Evolutionary conservation across 768 basidiomycete species (phyloP), one percentile per base, ranked within the genome.

Genomic region (Boletus tomentosulus): DNA sequence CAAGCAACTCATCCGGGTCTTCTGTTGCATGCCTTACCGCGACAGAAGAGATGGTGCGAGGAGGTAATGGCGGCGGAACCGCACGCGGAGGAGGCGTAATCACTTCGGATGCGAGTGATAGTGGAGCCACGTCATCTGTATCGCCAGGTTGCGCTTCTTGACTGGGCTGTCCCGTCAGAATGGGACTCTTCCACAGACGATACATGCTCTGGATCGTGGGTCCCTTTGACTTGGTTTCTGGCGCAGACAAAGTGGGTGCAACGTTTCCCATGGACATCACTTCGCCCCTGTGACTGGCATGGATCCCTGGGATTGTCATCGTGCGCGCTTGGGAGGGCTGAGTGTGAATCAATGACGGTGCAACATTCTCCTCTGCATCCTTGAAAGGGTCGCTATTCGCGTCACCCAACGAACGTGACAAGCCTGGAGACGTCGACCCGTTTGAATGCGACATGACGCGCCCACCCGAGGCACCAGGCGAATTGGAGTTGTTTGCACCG

Each of bases 221-320:
- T 46, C 77, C 76, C 66, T 80, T 66, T 13, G 62, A 60, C 55
- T 70, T 68, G 48, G 67, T 69, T 22, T 78, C 76, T 10, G 73
- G 56, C 0, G 72, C 63, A 42, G 73, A 69, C 5, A 79, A 76
- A 25, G 64, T 57, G 2, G 78, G 74, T 11, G 86, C 82, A 52
- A 82, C 80, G 61, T 88, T 85, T 11, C 91, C 91, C 78, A 93
- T 78, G 4, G 89, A 86, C 84, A 89, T 89, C 41, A 92, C 81
- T 56, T 92, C 89, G 9, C 87, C 87, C n/a, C 82, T 82, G 63
- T 92, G 86, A 60, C 84, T 88, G 3, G 83, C 89, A 62, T 92
- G 90, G 55, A 93, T 93, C 2, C 89, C 88, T 9, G 91, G 91
- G 57, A 93, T 92, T 13, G 82, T 84, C 91, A 93, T 93, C 39